phyloP scores from a whole-genome alignment of 768 basidiomycete genomes.

The Phlebiopsis gigantea region DNA sequence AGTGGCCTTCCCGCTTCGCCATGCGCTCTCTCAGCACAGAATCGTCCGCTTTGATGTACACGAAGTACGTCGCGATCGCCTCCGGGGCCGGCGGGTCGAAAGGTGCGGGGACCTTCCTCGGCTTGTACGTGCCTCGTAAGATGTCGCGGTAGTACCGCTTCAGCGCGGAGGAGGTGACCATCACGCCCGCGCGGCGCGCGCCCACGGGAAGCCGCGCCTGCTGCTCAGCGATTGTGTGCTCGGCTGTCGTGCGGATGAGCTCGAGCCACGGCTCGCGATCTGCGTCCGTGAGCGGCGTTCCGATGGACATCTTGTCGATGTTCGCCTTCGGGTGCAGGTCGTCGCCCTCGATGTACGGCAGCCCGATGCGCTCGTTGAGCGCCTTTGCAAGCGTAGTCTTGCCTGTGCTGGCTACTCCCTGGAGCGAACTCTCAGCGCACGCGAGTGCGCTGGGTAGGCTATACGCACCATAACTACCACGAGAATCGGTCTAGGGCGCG shows the following conservation, averaged over 20 bases:
- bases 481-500: slow-evolving; percentile 21
- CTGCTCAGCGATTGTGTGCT: slow-evolving; percentile 32
- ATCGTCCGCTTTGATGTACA: slow-evolving; percentile 65
- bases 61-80: slow-evolving; percentile 63
- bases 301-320: slow-evolving; percentile 82
- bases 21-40: slow-evolving; percentile 60
- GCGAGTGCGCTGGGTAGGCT: neutral
- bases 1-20: slow-evolving; percentile 62
- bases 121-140: slow-evolving; percentile 50
- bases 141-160: slow-evolving; percentile 79
- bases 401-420: slow-evolving; percentile 27
- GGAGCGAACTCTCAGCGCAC: slow-evolving; percentile 2
- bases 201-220: slow-evolving; percentile 6
- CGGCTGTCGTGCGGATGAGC: slow-evolving; percentile 61
- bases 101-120: slow-evolving; percentile 19
- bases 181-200: slow-evolving; percentile 42
- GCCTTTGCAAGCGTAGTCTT: slow-evolving; percentile 25
- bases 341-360: slow-evolving; percentile 88
- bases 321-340: slow-evolving; percentile 78
- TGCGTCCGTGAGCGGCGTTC: slow-evolving; percentile 69
- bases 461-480: slow-evolving; percentile 47
- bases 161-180: slow-evolving; percentile 84
- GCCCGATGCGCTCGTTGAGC: slow-evolving; percentile 32
- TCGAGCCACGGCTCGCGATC: slow-evolving; percentile 88
- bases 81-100: slow-evolving; percentile 16